Percentiles rank a stretch among this genome's conserved stretches.
These are phyloP conservation scores for Pinus taeda DNA, from an alignment of 75 land plant genomes.

Conservation along the genomic window DNA sequence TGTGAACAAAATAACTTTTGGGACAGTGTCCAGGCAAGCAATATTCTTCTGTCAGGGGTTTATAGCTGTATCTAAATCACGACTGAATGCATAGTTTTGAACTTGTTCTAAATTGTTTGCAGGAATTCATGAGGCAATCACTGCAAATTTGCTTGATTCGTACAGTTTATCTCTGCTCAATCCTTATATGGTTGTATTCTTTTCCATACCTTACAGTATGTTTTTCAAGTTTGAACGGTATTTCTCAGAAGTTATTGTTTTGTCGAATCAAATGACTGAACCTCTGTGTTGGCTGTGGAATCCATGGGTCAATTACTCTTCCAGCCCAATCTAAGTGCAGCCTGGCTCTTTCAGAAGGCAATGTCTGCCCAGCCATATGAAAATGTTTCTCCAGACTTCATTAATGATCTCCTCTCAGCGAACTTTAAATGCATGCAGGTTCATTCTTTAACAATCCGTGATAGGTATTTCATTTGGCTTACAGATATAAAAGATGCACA, in stretches of 20 bases:
- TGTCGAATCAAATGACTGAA: neutral
- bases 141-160: conserved; percentile 64
- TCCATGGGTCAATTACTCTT: neutral
- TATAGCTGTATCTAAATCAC: neutral
- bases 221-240: neutral
- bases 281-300: neutral
- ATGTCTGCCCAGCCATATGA: conserved; percentile 75
- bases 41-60: neutral
- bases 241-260: neutral
- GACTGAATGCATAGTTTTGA: conserved; percentile 10
- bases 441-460: neutral
- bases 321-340: conserved; percentile 94
- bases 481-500: neutral
- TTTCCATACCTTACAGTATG: neutral
- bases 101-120: neutral
- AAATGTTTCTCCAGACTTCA: conserved; percentile 62
- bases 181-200: conserved; percentile 81
- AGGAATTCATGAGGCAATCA: conserved; percentile 84
- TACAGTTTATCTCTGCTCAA: conserved; percentile 73
- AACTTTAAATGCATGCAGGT: conserved; percentile 94
- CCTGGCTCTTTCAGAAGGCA: conserved; percentile 97
- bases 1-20: neutral
- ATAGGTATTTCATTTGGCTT: neutral
- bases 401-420: conserved; percentile 75
- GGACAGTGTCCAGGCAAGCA: neutral